These are phyloP conservation scores for Mucor racemosus DNA, from an alignment of 371 early-diverging fungal genomes.

Conservation along the genomic window DNA sequence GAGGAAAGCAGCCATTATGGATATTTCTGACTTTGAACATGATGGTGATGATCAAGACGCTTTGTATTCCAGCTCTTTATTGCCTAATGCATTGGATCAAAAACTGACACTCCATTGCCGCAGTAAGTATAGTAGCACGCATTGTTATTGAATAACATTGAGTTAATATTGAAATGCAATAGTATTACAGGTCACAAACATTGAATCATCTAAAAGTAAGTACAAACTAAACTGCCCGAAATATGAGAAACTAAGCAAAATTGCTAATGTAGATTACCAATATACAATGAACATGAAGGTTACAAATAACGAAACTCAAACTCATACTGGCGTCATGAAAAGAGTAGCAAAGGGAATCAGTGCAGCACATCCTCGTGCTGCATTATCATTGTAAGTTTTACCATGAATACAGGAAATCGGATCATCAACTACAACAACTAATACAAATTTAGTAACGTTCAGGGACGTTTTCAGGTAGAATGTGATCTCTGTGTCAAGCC, in stretches of 20 bases:
- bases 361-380: conserved; percentile 22
- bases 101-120: conserved; percentile 16
- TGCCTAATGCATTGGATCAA: neutral
- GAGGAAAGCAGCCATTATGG: neutral
- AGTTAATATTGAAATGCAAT: conserved; percentile 12
- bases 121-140: conserved; percentile 11
- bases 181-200: conserved; percentile 26
- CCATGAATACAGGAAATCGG: neutral
- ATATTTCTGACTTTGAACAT: conserved; percentile 14
- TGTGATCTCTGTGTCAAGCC: conserved; percentile 20
- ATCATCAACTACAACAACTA: neutral
- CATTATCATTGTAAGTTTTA: conserved; percentile 21
- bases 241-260: neutral
- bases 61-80: neutral
- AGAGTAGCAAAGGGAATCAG: conserved; percentile 23
- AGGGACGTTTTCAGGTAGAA: conserved; percentile 24
- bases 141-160: neutral
- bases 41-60: conserved; percentile 1
- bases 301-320: conserved; percentile 17
- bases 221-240: neutral
- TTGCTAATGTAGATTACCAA: conserved; percentile 5
- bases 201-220: conserved; percentile 23
- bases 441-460: conserved; percentile 8
- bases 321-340: conserved; percentile 17
- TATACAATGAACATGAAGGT: conserved; percentile 14